phyloP scores from a whole-genome alignment of 176 grass and related monocot species.

The Miscanthus lutarioriparius region DNA sequence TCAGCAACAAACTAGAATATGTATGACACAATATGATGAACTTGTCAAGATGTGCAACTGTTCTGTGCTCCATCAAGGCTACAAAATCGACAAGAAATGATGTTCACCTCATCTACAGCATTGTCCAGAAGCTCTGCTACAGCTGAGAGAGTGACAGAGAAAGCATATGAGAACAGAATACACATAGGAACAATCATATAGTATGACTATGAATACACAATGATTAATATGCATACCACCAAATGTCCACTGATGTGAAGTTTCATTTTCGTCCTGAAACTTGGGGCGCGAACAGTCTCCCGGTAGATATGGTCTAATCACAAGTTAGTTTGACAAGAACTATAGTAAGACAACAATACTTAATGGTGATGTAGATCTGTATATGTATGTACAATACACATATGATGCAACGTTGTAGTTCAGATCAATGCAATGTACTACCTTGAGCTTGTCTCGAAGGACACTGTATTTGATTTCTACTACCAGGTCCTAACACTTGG shows the following conservation, averaged over 20 bases:
- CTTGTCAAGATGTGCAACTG: background rate
- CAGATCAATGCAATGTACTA: background rate
- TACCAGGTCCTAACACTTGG: slow-evolving; percentile 19
- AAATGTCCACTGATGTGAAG: slow-evolving; percentile 34
- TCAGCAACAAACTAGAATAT: background rate
- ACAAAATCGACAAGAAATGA: background rate
- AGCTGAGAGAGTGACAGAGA: slow-evolving; percentile 10
- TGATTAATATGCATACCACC: slow-evolving; percentile 24
- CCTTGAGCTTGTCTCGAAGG: background rate
- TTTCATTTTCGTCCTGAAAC: slow-evolving; percentile 23
- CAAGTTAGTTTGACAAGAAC: background rate
- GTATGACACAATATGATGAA: too few species aligned
- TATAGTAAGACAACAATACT: background rate
- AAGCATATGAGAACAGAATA: background rate
- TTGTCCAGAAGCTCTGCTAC: slow-evolving; percentile 47
- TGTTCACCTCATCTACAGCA: slow-evolving; percentile 40
- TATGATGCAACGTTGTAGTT: background rate
- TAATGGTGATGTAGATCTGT: background rate
- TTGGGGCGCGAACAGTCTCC: slow-evolving; percentile 17
- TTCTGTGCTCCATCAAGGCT: background rate
- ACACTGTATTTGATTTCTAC: background rate
- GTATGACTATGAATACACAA: background rate
- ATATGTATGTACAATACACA: background rate
- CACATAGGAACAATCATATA: background rate
- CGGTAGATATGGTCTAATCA: slow-evolving; percentile 7